phyloP scores from a whole-genome alignment of 331 rosid genomes.

The Malus hybrid region DNA sequence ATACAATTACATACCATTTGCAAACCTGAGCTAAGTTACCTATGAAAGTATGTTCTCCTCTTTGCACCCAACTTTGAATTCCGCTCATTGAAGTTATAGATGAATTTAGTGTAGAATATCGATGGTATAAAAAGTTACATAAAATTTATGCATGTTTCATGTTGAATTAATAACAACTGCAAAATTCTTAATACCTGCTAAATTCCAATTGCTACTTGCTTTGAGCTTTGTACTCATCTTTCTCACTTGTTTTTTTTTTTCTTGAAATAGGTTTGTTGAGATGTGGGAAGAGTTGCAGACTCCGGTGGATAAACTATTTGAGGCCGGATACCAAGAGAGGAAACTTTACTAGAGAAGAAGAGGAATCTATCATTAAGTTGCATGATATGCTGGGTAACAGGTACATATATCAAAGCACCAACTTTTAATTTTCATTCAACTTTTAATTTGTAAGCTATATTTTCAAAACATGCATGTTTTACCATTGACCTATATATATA shows the following conservation, averaged over 20 bases:
- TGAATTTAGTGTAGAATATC: too few species aligned
- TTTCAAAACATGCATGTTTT: not conserved
- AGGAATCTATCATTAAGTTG: slow-evolving; percentile 53
- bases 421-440: not conserved
- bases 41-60: not conserved
- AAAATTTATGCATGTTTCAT: not conserved
- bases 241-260: not conserved
- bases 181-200: not conserved
- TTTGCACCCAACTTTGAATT: not conserved
- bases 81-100: too few species aligned
- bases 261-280: slow-evolving; percentile 55
- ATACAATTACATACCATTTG: not conserved
- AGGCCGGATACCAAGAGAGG: slow-evolving; percentile 95
- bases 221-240: not conserved
- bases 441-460: not conserved
- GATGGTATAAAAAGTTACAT: not conserved
- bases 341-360: slow-evolving; percentile 76
- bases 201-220: not conserved
- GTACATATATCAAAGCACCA: slow-evolving; percentile 21
- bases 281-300: slow-evolving; percentile 94
- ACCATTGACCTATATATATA: too few species aligned
- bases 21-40: not conserved
- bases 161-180: not conserved
- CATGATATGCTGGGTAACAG: slow-evolving; percentile 80
- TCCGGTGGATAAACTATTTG: slow-evolving; percentile 80